A percentile compares a stretch with the other conserved stretches of the same genome.
Conservation (phyloP, 2,329 filamentous ascomycete genomes). For the Colletotrichum orchidophilum region DNA sequence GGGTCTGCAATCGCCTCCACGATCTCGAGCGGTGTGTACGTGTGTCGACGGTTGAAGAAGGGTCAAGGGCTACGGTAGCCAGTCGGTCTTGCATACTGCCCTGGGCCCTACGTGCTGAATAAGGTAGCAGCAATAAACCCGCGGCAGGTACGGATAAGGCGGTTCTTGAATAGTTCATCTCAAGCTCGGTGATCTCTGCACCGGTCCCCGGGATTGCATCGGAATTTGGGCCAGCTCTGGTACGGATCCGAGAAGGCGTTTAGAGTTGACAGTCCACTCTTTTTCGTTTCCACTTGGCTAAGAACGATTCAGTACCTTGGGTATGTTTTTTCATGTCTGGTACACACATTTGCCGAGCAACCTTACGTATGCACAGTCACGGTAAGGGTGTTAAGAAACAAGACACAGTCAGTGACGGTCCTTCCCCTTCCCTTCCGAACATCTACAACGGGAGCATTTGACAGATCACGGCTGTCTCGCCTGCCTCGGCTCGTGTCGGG, state of each 20-base stretch:
- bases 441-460: background rate
- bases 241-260: conserved; percentile 25
- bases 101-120: background rate
- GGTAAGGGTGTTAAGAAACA: background rate
- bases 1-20: conserved; percentile 1
- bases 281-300: background rate
- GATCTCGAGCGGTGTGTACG: conserved; percentile 9
- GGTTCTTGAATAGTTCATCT: conserved; percentile 19
- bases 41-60: background rate
- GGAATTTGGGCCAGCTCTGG: conserved; percentile 1
- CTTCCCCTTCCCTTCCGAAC: too few relatives aligned
- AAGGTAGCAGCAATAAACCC: background rate
- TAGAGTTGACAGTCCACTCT: conserved; percentile 17
- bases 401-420: background rate
- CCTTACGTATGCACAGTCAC: background rate
- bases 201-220: conserved; percentile 17
- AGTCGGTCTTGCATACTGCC: background rate
- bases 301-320: background rate
- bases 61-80: background rate
- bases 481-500: conserved; percentile 17
- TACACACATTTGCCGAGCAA: background rate
- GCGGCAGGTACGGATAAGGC: background rate
- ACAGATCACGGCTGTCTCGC: background rate
- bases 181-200: conserved; percentile 25
- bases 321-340: background rate